These are phyloP conservation scores for Boletus reticuloceps DNA, from an alignment of 768 basidiomycete genomes.

Conservation along the genomic window DNA sequence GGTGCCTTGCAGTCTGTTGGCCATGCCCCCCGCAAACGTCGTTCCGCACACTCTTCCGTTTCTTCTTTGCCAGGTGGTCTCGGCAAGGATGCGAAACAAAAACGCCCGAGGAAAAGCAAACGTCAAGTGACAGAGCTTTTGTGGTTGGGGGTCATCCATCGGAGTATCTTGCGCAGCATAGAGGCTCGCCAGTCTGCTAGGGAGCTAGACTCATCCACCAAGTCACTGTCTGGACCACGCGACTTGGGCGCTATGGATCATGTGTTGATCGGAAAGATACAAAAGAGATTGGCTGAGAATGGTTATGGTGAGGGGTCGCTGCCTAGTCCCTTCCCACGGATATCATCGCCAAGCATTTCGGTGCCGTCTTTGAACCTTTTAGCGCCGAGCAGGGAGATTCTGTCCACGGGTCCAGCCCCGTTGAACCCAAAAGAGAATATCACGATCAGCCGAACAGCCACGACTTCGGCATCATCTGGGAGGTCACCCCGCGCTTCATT, in stretches of 20 bases:
- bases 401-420: not conserved
- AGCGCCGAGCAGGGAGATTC: slow-evolving; percentile 7
- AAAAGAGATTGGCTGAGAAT: slow-evolving; percentile 29
- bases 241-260: slow-evolving; percentile 32
- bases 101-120: slow-evolving; percentile 32
- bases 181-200: slow-evolving; percentile 11
- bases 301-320: slow-evolving; percentile 29
- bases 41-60: slow-evolving; percentile 32
- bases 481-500: not conserved
- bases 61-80: slow-evolving; percentile 19
- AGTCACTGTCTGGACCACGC: not conserved
- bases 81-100: slow-evolving; percentile 21
- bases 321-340: slow-evolving; percentile 20
- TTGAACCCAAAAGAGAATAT: not conserved
- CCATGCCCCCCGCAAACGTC: slow-evolving; percentile 29
- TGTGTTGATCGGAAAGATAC: slow-evolving; percentile 32
- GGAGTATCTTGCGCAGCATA: slow-evolving; percentile 30
- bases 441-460: not conserved
- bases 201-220: slow-evolving; percentile 2
- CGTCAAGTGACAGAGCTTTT: slow-evolving; percentile 33
- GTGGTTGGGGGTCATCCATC: slow-evolving; percentile 37
- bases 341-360: slow-evolving; percentile 25
- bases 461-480: not conserved
- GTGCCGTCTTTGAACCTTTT: slow-evolving; percentile 19
- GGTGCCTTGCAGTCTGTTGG: not conserved